Base-by-base conservation (phyloP, 2,329 filamentous ascomycete genomes). In the Cytospora schulzeri region DNA sequence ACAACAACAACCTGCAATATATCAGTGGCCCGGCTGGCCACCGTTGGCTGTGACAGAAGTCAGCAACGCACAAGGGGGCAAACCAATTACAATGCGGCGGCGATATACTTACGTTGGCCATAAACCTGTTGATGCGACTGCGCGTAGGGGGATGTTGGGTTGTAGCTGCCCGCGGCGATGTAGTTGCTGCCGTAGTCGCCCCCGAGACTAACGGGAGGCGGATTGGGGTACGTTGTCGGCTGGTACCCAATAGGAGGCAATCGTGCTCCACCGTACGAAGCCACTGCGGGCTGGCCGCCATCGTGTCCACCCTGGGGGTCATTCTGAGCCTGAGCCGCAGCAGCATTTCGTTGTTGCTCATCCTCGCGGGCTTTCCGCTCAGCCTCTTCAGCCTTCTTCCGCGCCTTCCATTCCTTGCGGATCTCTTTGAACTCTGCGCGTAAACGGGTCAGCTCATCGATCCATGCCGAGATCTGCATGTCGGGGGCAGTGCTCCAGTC, bases 331-430 rank as follows among this genome's bases (percentile, higher is more conserved):
- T 83, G 82, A 7, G 84, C 88, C 33, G 85, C 85, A 14, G 70
- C 85, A 14, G 70, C 75, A 1, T 75, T 76, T 57, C 81, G 77
- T 19, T 83, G 85, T 76, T 88, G 88, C 63, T 93, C 91, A 74
- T 97, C 93, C 69, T 98, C 94, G 12, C 93, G 92, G 15, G 90
- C 91, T 82, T 97, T 97, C 73, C 93, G 91, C 71, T 88, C 85
- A 59, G 89, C 89, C 70, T 98, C 94, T 72, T 98, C 94, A 76
- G 98, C 95, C 91, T 99, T 99, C 87, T 98, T 98, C 73, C 95
- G 92, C 48, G 92, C 91, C 81, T 98, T 99, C 95, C 95, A 99
- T 75, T 98, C 94, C 76, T 98, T 98, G 68, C 95, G 91, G 66
- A 98, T 97, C 74, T 99, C 95, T 76, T 99, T 99, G 81, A 99